A percentile compares a stretch with the other conserved stretches of the same genome.
phyloP scores from a whole-genome alignment of 2,329 filamentous ascomycete genomes.

The Exserohilum turcica region DNA sequence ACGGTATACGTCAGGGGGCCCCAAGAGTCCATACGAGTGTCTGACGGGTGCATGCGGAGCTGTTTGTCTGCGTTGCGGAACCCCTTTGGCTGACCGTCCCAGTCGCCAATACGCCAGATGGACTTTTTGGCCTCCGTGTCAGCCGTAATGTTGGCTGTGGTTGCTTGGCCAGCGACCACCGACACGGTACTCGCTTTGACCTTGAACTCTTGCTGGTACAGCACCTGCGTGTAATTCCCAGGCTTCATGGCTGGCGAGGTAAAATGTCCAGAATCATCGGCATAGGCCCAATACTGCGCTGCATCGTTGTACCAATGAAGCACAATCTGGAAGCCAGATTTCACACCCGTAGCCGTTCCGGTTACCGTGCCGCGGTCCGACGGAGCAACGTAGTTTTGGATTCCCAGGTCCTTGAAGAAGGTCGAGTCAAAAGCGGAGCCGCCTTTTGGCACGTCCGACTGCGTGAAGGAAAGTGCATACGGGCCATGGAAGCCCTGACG shows the following conservation, averaged over 20 bases:
- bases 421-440: conserved; percentile 56
- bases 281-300: conserved; percentile 69
- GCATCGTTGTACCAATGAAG: conserved; percentile 68
- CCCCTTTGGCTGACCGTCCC: conserved; percentile 63
- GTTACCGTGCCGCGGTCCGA: conserved; percentile 63
- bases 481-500: conserved; percentile 69
- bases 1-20: conserved; percentile 65
- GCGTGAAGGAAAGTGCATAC: conserved; percentile 66
- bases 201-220: conserved; percentile 65
- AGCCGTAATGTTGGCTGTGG: conserved; percentile 59
- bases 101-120: conserved; percentile 68
- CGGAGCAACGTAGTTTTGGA: conserved; percentile 63
- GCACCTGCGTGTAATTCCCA: conserved; percentile 70
- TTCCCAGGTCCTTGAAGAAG: conserved; percentile 64
- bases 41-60: conserved; percentile 70
- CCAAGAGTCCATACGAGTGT: conserved; percentile 67
- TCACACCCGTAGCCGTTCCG: conserved; percentile 65
- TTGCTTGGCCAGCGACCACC: conserved; percentile 57
- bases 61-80: conserved; percentile 72
- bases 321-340: conserved; percentile 59
- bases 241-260: conserved; percentile 70
- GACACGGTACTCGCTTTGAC: conserved; percentile 55
- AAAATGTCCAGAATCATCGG: conserved; percentile 60
- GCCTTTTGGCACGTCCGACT: conserved; percentile 59
- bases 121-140: conserved; percentile 56